A percentile compares a stretch with the other conserved stretches of the same genome.
Evolutionary conservation across 805 yeast species (phyloP).

Genomic region (Peterozyma xylosa): DNA sequence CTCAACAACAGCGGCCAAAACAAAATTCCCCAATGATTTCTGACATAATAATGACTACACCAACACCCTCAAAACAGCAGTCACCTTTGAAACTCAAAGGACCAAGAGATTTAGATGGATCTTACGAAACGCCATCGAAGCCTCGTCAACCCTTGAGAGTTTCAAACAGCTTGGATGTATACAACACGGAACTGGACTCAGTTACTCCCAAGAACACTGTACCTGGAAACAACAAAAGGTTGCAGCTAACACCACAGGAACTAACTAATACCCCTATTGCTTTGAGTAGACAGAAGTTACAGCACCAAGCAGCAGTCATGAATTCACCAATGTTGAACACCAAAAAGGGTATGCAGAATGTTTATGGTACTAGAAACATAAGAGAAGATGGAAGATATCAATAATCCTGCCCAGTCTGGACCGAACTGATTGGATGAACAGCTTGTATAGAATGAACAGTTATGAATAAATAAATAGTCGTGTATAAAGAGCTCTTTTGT

Average conservation of each 20-base stretch:
- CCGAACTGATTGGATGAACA: too few relatives aligned
- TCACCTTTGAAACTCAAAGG: conserved; percentile 15
- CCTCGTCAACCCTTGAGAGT: conserved; percentile 5
- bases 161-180: not conserved
- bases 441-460: too few relatives aligned
- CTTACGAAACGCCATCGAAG: conserved; percentile 1
- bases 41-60: conserved; percentile 9
- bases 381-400: too few relatives aligned
- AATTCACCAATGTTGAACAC: not conserved
- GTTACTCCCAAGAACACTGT: not conserved
- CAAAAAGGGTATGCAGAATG: not conserved
- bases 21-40: conserved; percentile 6
- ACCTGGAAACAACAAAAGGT: not conserved
- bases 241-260: not conserved
- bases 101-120: conserved; percentile 17
- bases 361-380: too few relatives aligned
- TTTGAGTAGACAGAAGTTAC: not conserved
- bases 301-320: not conserved
- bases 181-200: not conserved
- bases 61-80: conserved; percentile 1
- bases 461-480: too few relatives aligned
- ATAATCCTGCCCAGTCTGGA: too few relatives aligned
- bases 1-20: conserved; percentile 2
- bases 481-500: too few relatives aligned
- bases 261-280: not conserved